Base-by-base conservation (phyloP, 306 rosid genomes). In the Prunus dulcis region DNA sequence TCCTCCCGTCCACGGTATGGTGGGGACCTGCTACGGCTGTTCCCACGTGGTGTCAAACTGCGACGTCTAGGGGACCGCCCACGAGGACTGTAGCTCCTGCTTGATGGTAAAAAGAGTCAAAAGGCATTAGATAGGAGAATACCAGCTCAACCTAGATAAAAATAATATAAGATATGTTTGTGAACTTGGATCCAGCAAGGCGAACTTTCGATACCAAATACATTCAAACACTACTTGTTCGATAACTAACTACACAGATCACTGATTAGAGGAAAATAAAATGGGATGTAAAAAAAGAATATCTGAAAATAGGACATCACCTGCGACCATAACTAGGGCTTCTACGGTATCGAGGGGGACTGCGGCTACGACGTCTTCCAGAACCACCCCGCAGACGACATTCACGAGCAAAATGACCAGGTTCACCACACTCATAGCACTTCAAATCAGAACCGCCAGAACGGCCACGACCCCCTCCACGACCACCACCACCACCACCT, bases 291-390 rank as follows among this genome's bases (percentile, higher is more conserved):
- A 28, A 51, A 18, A 20, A 68, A 18, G 41, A 18, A 34, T 5
- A 30, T 19, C 6, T 10, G 52, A 27, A 11, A 50, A 17, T 52
- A 61, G 49, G 74, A 32, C 65, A 80, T 80, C 70, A 92, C 99
- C 97, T 92, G 67, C 99, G 85, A 61, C 99, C 99, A 82, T 95
- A 95, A 75, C 99, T 95, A 60, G 99, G 99, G 83, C 99, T 95
- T 67, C 97, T 86, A 7, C 99, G 97, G 69, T 90, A 92, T 71
- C 97, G 79, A 23, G 96, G 92, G 9, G 99, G 99, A 28, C 91
- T 95, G 41, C 98, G 98, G 71, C 98, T 95, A 30, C 96, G 93
- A 22, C 89, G 95, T 79, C 97, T 89, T 79, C 97, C 97, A n/a
- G 93, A 84, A 76, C 96, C 96, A 79, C 97, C 97, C 76, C 98